phyloP scores from a whole-genome alignment of 768 basidiomycete genomes.

The Pulveroboletus frians region DNA sequence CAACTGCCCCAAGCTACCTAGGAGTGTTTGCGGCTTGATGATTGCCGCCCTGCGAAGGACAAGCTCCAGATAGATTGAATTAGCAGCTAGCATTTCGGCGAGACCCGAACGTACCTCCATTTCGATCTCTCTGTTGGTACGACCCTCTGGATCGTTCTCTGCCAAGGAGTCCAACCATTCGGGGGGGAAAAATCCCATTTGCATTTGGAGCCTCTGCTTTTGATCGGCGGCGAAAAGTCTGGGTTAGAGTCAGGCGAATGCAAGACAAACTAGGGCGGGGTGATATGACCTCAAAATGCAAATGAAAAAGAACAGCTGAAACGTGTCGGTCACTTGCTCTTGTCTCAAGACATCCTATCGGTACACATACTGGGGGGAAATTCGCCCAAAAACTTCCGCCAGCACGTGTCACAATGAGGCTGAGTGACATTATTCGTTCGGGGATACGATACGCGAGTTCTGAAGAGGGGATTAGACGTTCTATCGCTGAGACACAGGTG shows the following conservation, averaged over 20 bases:
- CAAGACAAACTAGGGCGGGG: background rate
- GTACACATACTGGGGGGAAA: slow-evolving; percentile 53
- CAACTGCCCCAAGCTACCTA: slow-evolving; percentile 71
- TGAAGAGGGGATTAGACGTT: slow-evolving; percentile 21
- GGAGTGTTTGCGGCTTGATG: slow-evolving; percentile 53
- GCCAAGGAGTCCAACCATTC: slow-evolving; percentile 57
- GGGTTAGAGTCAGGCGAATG: slow-evolving; percentile 5
- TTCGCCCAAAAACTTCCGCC: slow-evolving; percentile 56
- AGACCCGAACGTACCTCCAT: slow-evolving; percentile 33
- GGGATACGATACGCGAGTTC: slow-evolving; percentile 68
- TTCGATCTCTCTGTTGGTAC: slow-evolving; percentile 63
- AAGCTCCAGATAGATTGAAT: slow-evolving; percentile 31
- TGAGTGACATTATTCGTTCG: slow-evolving; percentile 57
- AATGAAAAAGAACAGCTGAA: slow-evolving; percentile 38
- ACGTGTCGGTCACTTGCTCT: background rate
- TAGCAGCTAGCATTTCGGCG: no score
- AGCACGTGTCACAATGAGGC: slow-evolving; percentile 29
- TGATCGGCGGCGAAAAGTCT: slow-evolving; percentile 41
- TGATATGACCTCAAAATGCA: slow-evolving; percentile 32
- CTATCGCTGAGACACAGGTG: background rate
- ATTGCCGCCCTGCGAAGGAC: slow-evolving; percentile 42
- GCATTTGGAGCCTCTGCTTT: slow-evolving; percentile 42
- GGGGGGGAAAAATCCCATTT: slow-evolving; percentile 55
- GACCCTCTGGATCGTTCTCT: slow-evolving; percentile 47
- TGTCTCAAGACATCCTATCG: background rate